These are phyloP conservation scores for Phytophthora quininea DNA, from an alignment of 352 stramenopile genomes.

Conservation along the genomic window DNA sequence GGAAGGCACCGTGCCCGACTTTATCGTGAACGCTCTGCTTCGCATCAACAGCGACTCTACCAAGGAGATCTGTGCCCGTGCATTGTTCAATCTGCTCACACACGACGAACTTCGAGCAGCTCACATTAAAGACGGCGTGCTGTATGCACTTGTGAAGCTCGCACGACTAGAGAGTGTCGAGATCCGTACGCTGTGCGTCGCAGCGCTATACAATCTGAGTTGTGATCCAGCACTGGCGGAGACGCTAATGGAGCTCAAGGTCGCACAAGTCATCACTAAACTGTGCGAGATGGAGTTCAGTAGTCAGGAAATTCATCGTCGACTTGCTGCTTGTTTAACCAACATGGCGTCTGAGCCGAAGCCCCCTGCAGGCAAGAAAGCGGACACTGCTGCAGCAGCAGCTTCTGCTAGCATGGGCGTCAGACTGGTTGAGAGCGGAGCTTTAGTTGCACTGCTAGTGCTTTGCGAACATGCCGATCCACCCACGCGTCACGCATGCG, in stretches of 20 bases:
- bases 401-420: constrained; percentile 24
- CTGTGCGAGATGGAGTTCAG: constrained; percentile 88
- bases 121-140: constrained; percentile 86
- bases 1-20: constrained; percentile 86
- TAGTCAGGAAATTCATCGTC: constrained; percentile 77
- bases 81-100: constrained; percentile 87
- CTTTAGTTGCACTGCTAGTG: constrained; percentile 67
- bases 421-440: constrained; percentile 68
- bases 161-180: constrained; percentile 81
- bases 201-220: constrained; percentile 86
- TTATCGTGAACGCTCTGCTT: constrained; percentile 89
- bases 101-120: constrained; percentile 79
- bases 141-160: constrained; percentile 90
- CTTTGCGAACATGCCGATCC: constrained; percentile 76
- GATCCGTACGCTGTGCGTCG: constrained; percentile 81
- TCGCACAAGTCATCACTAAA: constrained; percentile 85
- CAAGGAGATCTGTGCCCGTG: constrained; percentile 87
- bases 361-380: constrained; percentile 27
- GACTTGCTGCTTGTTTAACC: constrained; percentile 75
- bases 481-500: constrained; percentile 72
- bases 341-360: constrained; percentile 76
- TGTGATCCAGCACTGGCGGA: constrained; percentile 75
- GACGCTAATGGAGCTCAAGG: constrained; percentile 84
- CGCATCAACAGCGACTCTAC: constrained; percentile 90
- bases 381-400: constrained; percentile 7